Conservation (phyloP, 1,284 basidiomycete species). For the Coriolopsis trogii region DNA sequence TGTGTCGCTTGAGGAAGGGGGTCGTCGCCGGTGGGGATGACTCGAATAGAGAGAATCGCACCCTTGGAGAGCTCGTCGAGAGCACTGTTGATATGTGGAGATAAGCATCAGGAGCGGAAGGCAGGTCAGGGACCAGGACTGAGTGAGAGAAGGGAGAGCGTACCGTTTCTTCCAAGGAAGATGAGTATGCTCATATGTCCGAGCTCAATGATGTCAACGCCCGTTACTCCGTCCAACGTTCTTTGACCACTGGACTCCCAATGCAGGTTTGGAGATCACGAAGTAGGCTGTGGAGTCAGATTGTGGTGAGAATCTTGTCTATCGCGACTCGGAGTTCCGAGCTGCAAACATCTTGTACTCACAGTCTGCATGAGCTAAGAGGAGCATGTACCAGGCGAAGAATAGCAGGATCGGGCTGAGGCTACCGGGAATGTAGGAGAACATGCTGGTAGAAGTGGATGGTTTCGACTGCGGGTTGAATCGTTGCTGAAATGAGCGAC, state of each 20-base stretch:
- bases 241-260: constrained; percentile 66
- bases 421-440: constrained; percentile 24
- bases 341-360: constrained; percentile 3
- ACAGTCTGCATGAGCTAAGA: constrained; percentile 30
- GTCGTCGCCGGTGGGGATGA: too few relatives aligned
- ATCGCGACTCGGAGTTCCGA: not conserved
- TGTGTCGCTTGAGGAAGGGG: too few relatives aligned
- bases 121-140: too few relatives aligned
- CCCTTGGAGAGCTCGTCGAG: too few relatives aligned
- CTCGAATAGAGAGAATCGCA: too few relatives aligned
- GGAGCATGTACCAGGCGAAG: constrained; percentile 30
- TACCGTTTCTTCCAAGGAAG: constrained; percentile 67
- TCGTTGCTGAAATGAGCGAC: too few relatives aligned
- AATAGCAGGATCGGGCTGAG: constrained; percentile 29
- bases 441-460: too few relatives aligned
- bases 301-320: too few relatives aligned
- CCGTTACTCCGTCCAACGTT: constrained; percentile 55
- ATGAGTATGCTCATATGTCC: constrained; percentile 58
- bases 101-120: too few relatives aligned
- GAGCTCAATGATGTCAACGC: constrained; percentile 75
- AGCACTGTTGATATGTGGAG: constrained; percentile 47
- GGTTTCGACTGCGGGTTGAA: too few relatives aligned
- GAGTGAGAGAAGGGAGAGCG: too few relatives aligned
- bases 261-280: constrained; percentile 52
- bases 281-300: too few relatives aligned